These are phyloP conservation scores for Camellia granthamiana DNA, from an alignment of 148 eudicot genomes.

Conservation along the genomic window DNA sequence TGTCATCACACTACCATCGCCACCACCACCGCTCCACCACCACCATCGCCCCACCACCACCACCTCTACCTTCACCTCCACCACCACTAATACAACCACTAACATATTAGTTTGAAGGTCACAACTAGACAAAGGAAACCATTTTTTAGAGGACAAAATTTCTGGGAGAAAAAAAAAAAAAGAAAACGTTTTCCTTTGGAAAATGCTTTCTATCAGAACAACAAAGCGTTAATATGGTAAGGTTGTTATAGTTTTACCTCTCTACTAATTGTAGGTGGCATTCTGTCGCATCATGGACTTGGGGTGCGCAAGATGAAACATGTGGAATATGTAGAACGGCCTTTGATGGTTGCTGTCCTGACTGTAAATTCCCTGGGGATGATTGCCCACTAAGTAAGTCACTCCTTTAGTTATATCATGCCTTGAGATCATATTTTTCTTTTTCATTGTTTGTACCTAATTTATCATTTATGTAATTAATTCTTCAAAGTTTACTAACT, in stretches of 20 bases:
- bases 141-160: too few species aligned
- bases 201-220: too few species aligned
- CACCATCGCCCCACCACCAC: too few species aligned
- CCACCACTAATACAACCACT: too few species aligned
- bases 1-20: too few species aligned
- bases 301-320: constrained; percentile 98
- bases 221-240: neutral
- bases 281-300: constrained; percentile 98
- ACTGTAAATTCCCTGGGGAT: constrained; percentile 95
- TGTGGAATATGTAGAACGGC: constrained; percentile 98
- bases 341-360: constrained; percentile 98
- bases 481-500: neutral
- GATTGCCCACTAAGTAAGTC: constrained; percentile 92
- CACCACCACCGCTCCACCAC: too few species aligned
- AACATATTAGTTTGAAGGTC: too few species aligned
- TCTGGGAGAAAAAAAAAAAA: too few species aligned
- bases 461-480: neutral
- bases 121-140: too few species aligned
- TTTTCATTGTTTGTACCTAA: neutral
- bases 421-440: neutral
- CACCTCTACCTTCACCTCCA: too few species aligned
- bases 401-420: neutral
- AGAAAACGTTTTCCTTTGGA: too few species aligned
- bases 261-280: constrained; percentile 62
- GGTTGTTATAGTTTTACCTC: neutral